A percentile compares a stretch with the other conserved stretches of the same genome.
Conservation (phyloP, 2,329 filamentous ascomycete species). For the Claviceps arundinis region DNA sequence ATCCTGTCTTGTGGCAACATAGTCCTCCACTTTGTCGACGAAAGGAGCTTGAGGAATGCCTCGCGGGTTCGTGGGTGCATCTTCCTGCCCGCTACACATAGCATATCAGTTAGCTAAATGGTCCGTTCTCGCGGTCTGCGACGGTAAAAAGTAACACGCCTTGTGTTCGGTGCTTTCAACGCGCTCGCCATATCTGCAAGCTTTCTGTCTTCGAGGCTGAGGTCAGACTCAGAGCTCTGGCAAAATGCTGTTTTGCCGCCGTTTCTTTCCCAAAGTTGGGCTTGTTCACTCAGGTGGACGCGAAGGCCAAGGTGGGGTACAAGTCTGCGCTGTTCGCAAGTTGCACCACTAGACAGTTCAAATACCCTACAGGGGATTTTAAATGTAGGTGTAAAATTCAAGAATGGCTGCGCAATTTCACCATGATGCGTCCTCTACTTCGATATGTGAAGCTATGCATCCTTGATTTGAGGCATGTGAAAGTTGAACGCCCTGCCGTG, state of each 20-base stretch:
- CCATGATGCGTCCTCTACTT: too few species aligned
- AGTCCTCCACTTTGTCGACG: conserved; percentile 80
- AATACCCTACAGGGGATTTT: neutral
- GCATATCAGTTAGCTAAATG: neutral
- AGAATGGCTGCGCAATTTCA: too few species aligned
- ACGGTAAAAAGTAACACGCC: conserved; percentile 15
- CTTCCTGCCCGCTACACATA: conserved; percentile 25
- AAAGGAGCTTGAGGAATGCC: conserved; percentile 77
- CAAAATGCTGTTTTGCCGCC: conserved; percentile 16
- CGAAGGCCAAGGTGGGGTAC: conserved; percentile 8
- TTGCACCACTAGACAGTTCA: neutral
- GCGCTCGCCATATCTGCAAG: conserved; percentile 25
- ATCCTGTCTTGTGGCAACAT: conserved; percentile 63
- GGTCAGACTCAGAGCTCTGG: conserved; percentile 12
- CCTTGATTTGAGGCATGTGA: too few species aligned
- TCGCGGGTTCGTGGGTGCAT: conserved; percentile 57
- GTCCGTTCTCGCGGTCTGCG: neutral
- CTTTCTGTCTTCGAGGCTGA: conserved; percentile 10
- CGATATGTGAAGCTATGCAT: too few species aligned
- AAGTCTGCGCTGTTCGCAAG: neutral
- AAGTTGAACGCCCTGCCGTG: too few species aligned
- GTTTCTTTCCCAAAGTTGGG: conserved; percentile 17
- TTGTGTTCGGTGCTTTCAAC: conserved; percentile 23
- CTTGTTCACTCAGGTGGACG: conserved; percentile 16
- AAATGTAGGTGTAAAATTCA: too few species aligned